A percentile compares a stretch with the other conserved stretches of the same genome.
phyloP scores from a whole-genome alignment of 2,329 filamentous ascomycete species.

The Penicillium sp. region DNA sequence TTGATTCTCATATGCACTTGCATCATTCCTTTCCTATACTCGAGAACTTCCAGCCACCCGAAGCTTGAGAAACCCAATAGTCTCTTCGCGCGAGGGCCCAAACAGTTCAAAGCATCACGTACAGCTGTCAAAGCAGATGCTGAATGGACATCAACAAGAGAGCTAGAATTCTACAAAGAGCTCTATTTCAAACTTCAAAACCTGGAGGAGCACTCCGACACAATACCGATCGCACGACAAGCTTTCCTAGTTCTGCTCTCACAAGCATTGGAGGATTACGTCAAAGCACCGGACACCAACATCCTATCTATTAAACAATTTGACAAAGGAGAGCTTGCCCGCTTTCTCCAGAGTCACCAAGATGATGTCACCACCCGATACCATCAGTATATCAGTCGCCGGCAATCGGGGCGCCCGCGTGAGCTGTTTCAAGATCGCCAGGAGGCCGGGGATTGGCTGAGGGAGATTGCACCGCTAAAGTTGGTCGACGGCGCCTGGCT shows the following conservation, averaged over 20 bases:
- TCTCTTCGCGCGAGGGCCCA: too few relatives aligned
- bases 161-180: conserved; percentile 30
- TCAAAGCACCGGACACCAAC: conserved; percentile 18
- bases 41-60: too few relatives aligned
- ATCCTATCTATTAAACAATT: conserved; percentile 30
- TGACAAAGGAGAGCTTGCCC: conserved; percentile 24
- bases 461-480: conserved; percentile 45
- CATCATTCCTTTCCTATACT: too few relatives aligned
- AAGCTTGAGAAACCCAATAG: too few relatives aligned
- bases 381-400: conserved; percentile 31
- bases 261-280: conserved; percentile 29
- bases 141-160: background rate
- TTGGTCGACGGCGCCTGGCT: conserved; percentile 54
- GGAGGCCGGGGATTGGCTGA: conserved; percentile 44
- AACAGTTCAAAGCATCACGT: too few relatives aligned
- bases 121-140: too few relatives aligned
- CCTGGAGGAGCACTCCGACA: conserved; percentile 38
- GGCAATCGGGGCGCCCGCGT: conserved; percentile 27
- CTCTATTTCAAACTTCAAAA: conserved; percentile 45
- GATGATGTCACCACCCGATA: conserved; percentile 31
- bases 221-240: conserved; percentile 34
- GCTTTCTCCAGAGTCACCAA: conserved; percentile 37
- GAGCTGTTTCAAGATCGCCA: conserved; percentile 39
- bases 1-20: too few relatives aligned
- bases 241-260: conserved; percentile 38